Conservation (phyloP, 2,329 filamentous ascomycete genomes). For the Xylaria sp. region DNA sequence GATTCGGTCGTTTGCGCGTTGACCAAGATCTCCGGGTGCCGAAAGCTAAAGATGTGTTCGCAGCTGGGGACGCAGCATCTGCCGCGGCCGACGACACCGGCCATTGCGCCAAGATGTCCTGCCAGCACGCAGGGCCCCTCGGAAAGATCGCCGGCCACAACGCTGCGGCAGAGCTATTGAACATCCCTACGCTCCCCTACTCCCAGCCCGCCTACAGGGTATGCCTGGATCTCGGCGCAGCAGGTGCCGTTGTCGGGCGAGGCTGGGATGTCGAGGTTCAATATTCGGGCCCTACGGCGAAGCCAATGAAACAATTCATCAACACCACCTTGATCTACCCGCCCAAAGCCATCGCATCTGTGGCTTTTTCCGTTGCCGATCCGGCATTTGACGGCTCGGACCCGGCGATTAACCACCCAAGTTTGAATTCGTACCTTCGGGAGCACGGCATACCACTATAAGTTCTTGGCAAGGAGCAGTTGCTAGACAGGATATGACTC, state of each 20-base stretch:
- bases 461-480: background rate
- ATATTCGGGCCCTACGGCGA: background rate
- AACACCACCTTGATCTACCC: constrained; percentile 25
- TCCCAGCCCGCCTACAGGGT: constrained; percentile 20
- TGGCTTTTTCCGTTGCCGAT: constrained; percentile 21
- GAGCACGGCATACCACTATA: background rate
- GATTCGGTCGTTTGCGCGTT: constrained; percentile 19
- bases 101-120: constrained; percentile 25
- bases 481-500: background rate
- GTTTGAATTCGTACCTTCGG: background rate
- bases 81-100: constrained; percentile 16
- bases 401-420: background rate
- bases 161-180: constrained; percentile 23
- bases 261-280: constrained; percentile 20
- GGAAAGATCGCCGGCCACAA: constrained; percentile 25
- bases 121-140: constrained; percentile 26
- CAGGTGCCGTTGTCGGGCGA: constrained; percentile 18
- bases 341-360: constrained; percentile 9
- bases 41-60: constrained; percentile 16
- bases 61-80: constrained; percentile 21
- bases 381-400: constrained; percentile 17
- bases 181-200: constrained; percentile 15
- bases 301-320: constrained; percentile 25
- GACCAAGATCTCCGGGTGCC: constrained; percentile 24
- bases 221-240: constrained; percentile 25